Conservation (phyloP, 352 stramenopile species). For the Globisporangium nagaii region DNA sequence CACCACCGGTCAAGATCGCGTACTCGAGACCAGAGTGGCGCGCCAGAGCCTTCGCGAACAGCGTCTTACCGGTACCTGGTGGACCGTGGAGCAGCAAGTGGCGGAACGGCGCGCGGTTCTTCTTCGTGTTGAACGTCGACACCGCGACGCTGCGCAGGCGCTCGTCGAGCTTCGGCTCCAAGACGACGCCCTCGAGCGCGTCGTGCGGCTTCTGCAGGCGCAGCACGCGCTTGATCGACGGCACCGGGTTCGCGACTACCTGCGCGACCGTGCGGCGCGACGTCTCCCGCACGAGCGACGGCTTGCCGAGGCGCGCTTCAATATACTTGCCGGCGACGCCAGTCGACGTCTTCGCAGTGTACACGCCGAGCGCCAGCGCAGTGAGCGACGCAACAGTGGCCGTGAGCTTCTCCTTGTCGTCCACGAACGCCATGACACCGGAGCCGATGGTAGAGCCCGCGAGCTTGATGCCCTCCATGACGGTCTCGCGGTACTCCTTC, state of each 20-base stretch:
- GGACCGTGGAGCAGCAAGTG: slow-evolving; percentile 97
- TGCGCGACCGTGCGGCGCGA: slow-evolving; percentile 84
- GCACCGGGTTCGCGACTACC: slow-evolving; percentile 81
- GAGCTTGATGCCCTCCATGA: slow-evolving; percentile 95
- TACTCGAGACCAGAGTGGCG: slow-evolving; percentile 97
- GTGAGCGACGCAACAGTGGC: slow-evolving; percentile 93
- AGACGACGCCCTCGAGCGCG: slow-evolving; percentile 93
- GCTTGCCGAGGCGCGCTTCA: slow-evolving; percentile 94
- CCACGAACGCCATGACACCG: slow-evolving; percentile 91
- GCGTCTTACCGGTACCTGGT: slow-evolving; percentile 98
- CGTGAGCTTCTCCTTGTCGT: slow-evolving; percentile 94
- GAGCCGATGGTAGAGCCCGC: slow-evolving; percentile 91
- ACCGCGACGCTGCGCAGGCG: slow-evolving; percentile 94
- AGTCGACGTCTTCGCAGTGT: slow-evolving; percentile 92
- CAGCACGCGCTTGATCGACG: slow-evolving; percentile 86
- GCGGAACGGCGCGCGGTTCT: slow-evolving; percentile 97
- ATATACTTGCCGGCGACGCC: slow-evolving; percentile 94
- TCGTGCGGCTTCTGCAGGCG: slow-evolving; percentile 88
- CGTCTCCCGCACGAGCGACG: slow-evolving; percentile 97
- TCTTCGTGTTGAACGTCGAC: slow-evolving; percentile 98
- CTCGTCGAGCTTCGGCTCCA: slow-evolving; percentile 92
- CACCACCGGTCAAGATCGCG: slow-evolving; percentile 97
- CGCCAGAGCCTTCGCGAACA: slow-evolving; percentile 97
- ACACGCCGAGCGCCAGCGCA: slow-evolving; percentile 94
- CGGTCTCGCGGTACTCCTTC: slow-evolving; percentile 89